These are phyloP conservation scores for Castanospermum australe DNA, from an alignment of 306 rosid species.

Conservation along the genomic window DNA sequence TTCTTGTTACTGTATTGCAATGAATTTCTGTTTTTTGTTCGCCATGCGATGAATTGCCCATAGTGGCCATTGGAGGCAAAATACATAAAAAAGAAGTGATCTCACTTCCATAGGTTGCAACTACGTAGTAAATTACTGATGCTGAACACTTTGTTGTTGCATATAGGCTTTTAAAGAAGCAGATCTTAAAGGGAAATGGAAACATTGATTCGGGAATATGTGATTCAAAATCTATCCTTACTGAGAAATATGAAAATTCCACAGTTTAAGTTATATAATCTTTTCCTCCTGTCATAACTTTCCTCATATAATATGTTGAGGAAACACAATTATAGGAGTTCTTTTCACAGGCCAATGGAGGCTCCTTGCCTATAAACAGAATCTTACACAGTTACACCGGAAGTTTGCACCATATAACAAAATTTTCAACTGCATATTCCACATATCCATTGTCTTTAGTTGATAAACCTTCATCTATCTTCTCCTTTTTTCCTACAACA, in stretches of 20 bases:
- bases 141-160: neutral
- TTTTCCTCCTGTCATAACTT: neutral
- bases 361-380: neutral
- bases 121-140: neutral
- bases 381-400: neutral
- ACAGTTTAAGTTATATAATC: constrained; percentile 32
- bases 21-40: neutral
- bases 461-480: no score
- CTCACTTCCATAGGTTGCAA: constrained; percentile 20
- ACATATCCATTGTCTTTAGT: no score
- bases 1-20: neutral
- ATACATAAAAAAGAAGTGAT: neutral
- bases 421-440: neutral
- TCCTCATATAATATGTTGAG: neutral
- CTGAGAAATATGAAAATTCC: constrained; percentile 49
- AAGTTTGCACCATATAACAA: neutral
- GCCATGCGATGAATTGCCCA: no score
- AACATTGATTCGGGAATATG: constrained; percentile 38
- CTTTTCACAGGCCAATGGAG: neutral
- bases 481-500: no score
- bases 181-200: constrained; percentile 40
- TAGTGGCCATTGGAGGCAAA: neutral
- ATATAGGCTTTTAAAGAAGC: constrained; percentile 43
- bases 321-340: no score
- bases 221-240: constrained; percentile 37